Evolutionary conservation across 768 basidiomycete species (phyloP).

Genomic region (Postia placenta): DNA sequence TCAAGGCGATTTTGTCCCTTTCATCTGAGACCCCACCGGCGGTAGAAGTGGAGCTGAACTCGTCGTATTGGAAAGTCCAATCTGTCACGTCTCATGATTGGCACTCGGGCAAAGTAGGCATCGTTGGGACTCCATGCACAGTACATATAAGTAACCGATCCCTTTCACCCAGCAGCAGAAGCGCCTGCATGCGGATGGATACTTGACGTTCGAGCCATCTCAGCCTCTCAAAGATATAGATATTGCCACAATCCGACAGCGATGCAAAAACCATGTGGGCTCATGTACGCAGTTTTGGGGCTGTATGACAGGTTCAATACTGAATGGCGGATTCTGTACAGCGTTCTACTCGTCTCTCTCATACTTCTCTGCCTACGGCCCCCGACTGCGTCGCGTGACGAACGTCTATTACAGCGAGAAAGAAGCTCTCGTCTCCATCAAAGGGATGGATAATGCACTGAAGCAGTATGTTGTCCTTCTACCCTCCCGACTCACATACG

Average conservation of each 20-base stretch:
- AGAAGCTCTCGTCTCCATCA: slow-evolving; percentile 2
- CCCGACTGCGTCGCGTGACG: slow-evolving; percentile 2
- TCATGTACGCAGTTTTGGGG: slow-evolving; percentile 2
- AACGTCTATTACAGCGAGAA: not conserved
- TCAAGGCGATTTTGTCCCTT: slow-evolving; percentile 20
- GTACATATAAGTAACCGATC: not conserved
- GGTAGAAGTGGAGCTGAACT: slow-evolving; percentile 16
- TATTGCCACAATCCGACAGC: not conserved
- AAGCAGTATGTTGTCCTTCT: not conserved
- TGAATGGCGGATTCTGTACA: not conserved
- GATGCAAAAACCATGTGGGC: not conserved
- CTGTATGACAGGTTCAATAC: too few species aligned
- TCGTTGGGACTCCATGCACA: not conserved
- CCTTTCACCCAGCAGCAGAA: slow-evolving; percentile 6
- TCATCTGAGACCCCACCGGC: slow-evolving; percentile 17
- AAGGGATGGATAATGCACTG: slow-evolving; percentile 1
- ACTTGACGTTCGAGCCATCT: not conserved
- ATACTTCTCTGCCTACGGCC: slow-evolving; percentile 1
- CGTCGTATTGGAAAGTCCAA: slow-evolving; percentile 23
- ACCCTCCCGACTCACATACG: not conserved
- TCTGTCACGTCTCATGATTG: slow-evolving; percentile 13
- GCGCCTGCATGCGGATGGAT: slow-evolving; percentile 7
- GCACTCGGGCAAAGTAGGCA: too few species aligned
- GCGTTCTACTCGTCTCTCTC: not conserved
- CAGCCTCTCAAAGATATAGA: not conserved